Evolutionary conservation across 2,329 filamentous ascomycete species (phyloP), one percentile per base, ranked within the genome.

Genomic region (Hymenoscyphus scutula): DNA sequence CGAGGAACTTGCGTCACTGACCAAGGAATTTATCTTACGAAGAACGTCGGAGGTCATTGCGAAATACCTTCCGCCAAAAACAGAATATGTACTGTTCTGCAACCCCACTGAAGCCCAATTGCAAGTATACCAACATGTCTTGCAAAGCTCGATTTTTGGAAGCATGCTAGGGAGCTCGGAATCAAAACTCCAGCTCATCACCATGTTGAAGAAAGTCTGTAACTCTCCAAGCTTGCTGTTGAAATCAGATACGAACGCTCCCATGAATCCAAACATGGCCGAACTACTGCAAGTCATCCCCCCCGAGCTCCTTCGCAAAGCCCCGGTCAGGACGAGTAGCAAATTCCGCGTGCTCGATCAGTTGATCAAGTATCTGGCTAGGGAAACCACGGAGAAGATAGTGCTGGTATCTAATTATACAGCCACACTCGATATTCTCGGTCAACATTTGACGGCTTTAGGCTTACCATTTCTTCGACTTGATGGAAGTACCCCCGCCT

Each of bases 71-170:
- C 94, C 94, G 0, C 94, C 94, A 76, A 99, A 99, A 78, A 87
- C 95, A 13, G 95, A 99, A 75, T 99, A 98, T 69, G 90, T 99
- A 1, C 78, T 99, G 0, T 98, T 95, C 69, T 95, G 95, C 0
- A 95, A 93, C 0, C 86, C 98, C 74, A 97, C 92, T 0, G 84
- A 88, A 38, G 92, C 94, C 67, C 95, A 99, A 73, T 91, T 92
- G 2, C 92, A 97, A 64, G 78, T 98, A 0, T 99, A 99, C 71
- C 83, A 84, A 60, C 79, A 80, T 62, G 84, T 91, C 38, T 78
- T 90, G n/a, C 78, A 81, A 8, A 89, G 87, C 1, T 84, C 85
- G 0, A 77, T 85, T 5, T 90, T 90, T 68, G 81, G 84, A 57
- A 80, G 78, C 34, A 84, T 85, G 8, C 76, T 90, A 57, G 85